Evolutionary conservation across 23 red algal species (phyloP), one percentile per base, ranked within the genome.

Genomic region (Gracilaria gracilis): DNA sequence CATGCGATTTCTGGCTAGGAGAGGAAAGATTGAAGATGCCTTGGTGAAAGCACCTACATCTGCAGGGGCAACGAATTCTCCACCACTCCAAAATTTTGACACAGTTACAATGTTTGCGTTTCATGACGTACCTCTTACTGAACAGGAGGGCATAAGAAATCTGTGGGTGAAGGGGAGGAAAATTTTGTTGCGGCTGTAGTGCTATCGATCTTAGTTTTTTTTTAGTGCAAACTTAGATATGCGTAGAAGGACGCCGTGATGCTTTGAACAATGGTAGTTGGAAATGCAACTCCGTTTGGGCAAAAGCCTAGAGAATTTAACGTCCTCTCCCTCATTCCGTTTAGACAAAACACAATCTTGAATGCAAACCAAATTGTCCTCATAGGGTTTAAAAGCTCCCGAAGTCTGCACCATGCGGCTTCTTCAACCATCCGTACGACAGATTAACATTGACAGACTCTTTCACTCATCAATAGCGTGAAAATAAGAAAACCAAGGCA

Each of bases 381-480:
- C 33, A 23, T 31, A 20, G 9, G 31, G 32, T 32, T 69, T 69
- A 69, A 69, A 69, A 20, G 64, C 33, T 32, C 14, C 6, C 59
- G 24, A 31, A 62, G 59, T 19, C 7, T 55, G 51, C 5, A 7
- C 42, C 11, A 46, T 46, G 5, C 42, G 4, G 42, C 42, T 46
- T 46, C 11, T 11, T 46, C 42, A 11, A 46, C 42, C 42, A 46
- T n/a, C n/a, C n/a, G 42, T 46, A 46, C 42, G 42, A 46, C 4
- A 46, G 5, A 11, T 46, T 46, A 11, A 4, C 42, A 46, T 46
- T 11, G 42, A 46, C 11, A 46, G 42, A 46, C 42, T 11, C n/a
- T n/a, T n/a, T n/a, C n/a, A n/a, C n/a, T 19, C 64, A 69, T 69
- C 64, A 69, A 64, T 27, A 64, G 5, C 28, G 59, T 64, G 59